Evolutionary conservation across 129 eudicot species (phyloP), one percentile per base, ranked within the genome.

Genomic region (Tagetes patula): DNA sequence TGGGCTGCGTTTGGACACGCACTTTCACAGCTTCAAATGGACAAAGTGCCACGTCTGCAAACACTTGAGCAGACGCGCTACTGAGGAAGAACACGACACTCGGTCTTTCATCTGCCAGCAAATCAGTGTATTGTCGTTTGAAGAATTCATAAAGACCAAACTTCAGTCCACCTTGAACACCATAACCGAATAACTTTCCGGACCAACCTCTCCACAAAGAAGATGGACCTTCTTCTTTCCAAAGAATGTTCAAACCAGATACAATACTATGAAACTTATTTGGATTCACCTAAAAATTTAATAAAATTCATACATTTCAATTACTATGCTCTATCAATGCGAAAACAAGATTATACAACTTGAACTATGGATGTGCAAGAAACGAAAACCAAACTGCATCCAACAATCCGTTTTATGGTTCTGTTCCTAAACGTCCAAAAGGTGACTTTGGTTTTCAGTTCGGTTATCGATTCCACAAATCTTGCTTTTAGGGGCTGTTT

Each of bases 161-260:
- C 82, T 81, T 87, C 87, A 79, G 81, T 59, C 95, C 98, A 59
- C 98, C 98, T 83, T 93, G 95, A 75, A 85, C 86, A 64, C 96
- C 95, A 70, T 93, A 93, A 40, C 98, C 98, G 41, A 93, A 81
- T 73, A 93, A 79, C 71, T 89, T 93, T 12, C 92, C 86, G 12
- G 96, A 87, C 96, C 98, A 93, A 46, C 98, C 98, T 79, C 98
- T 89, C 95, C 90, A 87, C 62, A 89, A 85, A 47, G 90, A 86
- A 65, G 87, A 75, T 32, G 88, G 83, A 13, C 98, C 96, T 82
- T 84, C 86, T 75, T 93, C 95, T 78, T 76, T 85, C 90, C 91
- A 89, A 9, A 93, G 78, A 55, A 87, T 79, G 55, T 80, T 76
- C 30, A 93, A 76, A 71, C 98, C 96, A 32, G 96, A 87, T n/a